Percentiles rank a stretch among this genome's conserved stretches.
Evolutionary conservation across 306 rosid species (phyloP).

Genomic region (Pyrus bretschneideri): DNA sequence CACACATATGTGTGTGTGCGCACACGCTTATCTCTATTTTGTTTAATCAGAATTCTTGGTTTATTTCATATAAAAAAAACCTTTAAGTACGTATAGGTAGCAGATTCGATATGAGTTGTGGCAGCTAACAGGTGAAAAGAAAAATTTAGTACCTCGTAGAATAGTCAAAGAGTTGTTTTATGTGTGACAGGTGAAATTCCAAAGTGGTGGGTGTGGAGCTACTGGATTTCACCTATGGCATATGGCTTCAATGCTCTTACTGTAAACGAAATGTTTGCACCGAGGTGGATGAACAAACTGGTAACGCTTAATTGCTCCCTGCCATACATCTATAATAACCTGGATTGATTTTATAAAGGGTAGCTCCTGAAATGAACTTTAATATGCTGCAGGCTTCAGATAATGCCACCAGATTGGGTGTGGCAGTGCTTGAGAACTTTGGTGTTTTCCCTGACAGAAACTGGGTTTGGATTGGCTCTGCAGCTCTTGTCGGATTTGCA

Average conservation of each 20-base stretch:
- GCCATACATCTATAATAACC: not conserved
- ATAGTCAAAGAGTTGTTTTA: not conserved
- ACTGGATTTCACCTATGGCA: slow-evolving; percentile 79
- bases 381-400: slow-evolving; percentile 44
- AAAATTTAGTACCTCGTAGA: not conserved
- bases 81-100: too few species aligned
- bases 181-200: slow-evolving; percentile 60
- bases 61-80: not conserved
- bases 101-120: too few species aligned
- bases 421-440: slow-evolving; percentile 37
- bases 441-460: slow-evolving; percentile 33
- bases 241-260: slow-evolving; percentile 67
- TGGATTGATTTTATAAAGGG: not conserved
- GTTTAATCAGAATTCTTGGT: too few species aligned
- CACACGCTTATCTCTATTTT: too few species aligned
- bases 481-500: slow-evolving; percentile 51
- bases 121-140: too few species aligned
- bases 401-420: slow-evolving; percentile 38
- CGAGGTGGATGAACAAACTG: slow-evolving; percentile 76
- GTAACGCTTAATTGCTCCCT: slow-evolving; percentile 20
- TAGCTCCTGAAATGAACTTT: not conserved
- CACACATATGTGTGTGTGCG: too few species aligned
- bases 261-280: slow-evolving; percentile 80
- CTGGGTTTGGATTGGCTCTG: slow-evolving; percentile 87
- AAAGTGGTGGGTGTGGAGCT: slow-evolving; percentile 89